phyloP scores from a whole-genome alignment of 768 basidiomycete genomes.

The Hydnum rufescens region DNA sequence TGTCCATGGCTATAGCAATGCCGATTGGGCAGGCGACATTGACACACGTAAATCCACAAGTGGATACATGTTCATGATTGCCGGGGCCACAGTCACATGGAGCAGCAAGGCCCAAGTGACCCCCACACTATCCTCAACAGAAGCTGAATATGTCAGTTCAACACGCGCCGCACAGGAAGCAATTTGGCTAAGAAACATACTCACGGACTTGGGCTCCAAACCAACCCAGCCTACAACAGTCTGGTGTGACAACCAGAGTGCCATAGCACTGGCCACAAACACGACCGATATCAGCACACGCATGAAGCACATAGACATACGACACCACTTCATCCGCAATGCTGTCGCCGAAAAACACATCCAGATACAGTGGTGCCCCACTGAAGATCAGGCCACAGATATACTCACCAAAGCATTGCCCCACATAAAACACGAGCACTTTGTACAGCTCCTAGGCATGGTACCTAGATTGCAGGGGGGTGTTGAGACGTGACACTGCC shows the following conservation, averaged over 20 bases:
- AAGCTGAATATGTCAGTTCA: constrained; percentile 10
- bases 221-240: background rate
- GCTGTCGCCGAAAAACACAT: constrained; percentile 10
- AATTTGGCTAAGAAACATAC: constrained; percentile 5
- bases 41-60: constrained; percentile 8
- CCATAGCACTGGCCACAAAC: constrained; percentile 11
- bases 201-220: constrained; percentile 4
- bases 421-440: background rate
- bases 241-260: constrained; percentile 14
- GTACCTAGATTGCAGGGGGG: constrained; percentile 3
- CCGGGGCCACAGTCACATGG: constrained; percentile 12
- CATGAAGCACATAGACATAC: constrained; percentile 17
- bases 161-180: constrained; percentile 2
- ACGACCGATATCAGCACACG: constrained; percentile 12
- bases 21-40: constrained; percentile 15
- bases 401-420: constrained; percentile 10
- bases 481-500: background rate
- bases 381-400: constrained; percentile 12
- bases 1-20: constrained; percentile 18
- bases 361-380: constrained; percentile 12
- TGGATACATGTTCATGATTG: constrained; percentile 6
- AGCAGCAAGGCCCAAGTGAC: constrained; percentile 11
- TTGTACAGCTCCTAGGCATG: constrained; percentile 1
- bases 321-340: constrained; percentile 15
- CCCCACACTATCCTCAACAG: constrained; percentile 12